Conservation (phyloP, 2,329 filamentous ascomycete species). For the Diaporthe ampelina region DNA sequence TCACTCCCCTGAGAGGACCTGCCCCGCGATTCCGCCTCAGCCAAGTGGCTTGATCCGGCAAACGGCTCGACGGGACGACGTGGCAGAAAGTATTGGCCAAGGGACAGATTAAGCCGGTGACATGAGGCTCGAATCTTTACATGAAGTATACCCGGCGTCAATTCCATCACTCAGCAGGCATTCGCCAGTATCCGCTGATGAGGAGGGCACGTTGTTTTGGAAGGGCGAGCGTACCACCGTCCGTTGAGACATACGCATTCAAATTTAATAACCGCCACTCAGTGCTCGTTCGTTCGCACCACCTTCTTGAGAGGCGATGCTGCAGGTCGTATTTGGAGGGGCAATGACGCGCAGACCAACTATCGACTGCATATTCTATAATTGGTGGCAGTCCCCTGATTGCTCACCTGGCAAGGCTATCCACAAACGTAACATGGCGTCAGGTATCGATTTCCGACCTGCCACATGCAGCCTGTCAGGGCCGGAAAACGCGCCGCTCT, state of each 20-base stretch:
- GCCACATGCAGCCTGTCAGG: constrained; percentile 13
- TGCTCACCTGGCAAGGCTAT: neutral
- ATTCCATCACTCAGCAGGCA: neutral
- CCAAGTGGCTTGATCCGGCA: neutral
- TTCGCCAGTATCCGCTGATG: constrained; percentile 7
- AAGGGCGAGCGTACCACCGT: neutral
- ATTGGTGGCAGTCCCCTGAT: neutral
- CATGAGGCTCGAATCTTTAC: neutral
- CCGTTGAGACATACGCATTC: constrained; percentile 19
- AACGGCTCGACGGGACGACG: neutral
- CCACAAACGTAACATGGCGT: neutral
- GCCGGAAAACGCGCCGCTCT: neutral
- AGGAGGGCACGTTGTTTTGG: constrained; percentile 24
- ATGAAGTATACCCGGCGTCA: neutral
- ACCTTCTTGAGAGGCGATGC: neutral
- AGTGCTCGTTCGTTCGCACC: constrained; percentile 6
- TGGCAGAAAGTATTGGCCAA: neutral
- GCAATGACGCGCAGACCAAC: neutral
- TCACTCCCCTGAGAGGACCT: neutral
- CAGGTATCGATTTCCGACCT: neutral
- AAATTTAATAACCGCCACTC: constrained; percentile 8
- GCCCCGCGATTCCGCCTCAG: neutral
- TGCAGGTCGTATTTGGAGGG: constrained; percentile 4
- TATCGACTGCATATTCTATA: neutral
- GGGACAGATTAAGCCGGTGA: neutral